A percentile compares a stretch with the other conserved stretches of the same genome.
Evolutionary conservation across 768 basidiomycete species (phyloP).

Genomic region (Collybia nuda): DNA sequence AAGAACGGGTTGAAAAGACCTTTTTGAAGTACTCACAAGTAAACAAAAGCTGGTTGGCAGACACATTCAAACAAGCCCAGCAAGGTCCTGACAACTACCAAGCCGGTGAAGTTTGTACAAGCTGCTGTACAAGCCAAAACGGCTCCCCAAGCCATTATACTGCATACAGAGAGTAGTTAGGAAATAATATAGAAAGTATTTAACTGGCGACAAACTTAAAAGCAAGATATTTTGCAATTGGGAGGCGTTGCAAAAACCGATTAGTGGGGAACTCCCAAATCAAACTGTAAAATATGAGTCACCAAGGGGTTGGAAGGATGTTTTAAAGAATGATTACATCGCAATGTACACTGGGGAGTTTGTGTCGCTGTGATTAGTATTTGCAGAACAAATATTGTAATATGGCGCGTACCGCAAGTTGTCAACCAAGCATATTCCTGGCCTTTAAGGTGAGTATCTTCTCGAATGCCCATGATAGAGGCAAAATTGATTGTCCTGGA

Average conservation of each 20-base stretch:
- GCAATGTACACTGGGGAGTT: slow-evolving; percentile 40
- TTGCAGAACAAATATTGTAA: neutral
- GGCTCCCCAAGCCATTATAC: slow-evolving; percentile 41
- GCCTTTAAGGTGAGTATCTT: slow-evolving; percentile 44
- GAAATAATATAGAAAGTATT: neutral
- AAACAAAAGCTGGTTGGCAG: slow-evolving; percentile 48
- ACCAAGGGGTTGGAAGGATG: neutral
- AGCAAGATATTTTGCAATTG: slow-evolving; percentile 48
- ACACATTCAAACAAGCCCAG: slow-evolving; percentile 48
- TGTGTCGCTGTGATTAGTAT: neutral
- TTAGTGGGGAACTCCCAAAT: slow-evolving; percentile 50
- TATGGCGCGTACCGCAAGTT: slow-evolving; percentile 36
- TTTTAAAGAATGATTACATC: slow-evolving; percentile 22
- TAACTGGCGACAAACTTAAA: slow-evolving; percentile 31
- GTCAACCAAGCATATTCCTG: slow-evolving; percentile 52
- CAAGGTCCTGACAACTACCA: slow-evolving; percentile 46
- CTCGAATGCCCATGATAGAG: slow-evolving; percentile 44
- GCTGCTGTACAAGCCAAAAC: slow-evolving; percentile 49
- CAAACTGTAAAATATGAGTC: slow-evolving; percentile 19
- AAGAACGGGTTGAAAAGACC: neutral
- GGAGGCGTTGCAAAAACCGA: slow-evolving; percentile 44
- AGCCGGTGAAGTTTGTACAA: slow-evolving; percentile 41
- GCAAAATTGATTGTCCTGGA: slow-evolving; percentile 44
- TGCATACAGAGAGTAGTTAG: slow-evolving; percentile 4
- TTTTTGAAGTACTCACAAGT: slow-evolving; percentile 25